A percentile compares a stretch with the other conserved stretches of the same genome.
These are phyloP conservation scores for Pestalotiopsis sp. DNA, from an alignment of 2,329 filamentous ascomycete species.

Conservation along the genomic window DNA sequence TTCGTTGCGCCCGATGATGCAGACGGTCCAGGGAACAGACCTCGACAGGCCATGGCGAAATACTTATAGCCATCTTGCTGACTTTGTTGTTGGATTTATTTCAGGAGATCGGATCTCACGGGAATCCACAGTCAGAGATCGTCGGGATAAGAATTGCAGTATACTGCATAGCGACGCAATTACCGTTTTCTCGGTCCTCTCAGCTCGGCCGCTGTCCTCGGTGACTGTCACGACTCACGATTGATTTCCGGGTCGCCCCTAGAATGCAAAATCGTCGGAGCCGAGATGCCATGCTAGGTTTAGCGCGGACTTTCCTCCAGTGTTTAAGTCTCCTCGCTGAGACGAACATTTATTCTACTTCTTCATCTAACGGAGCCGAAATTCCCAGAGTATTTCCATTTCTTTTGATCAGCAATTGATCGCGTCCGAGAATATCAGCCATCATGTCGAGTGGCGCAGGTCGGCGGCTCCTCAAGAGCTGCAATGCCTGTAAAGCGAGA, in stretches of 20 bases:
- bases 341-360: background rate
- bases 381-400: background rate
- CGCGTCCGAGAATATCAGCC: background rate
- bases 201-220: too few species aligned
- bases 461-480: constrained; percentile 31
- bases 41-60: background rate
- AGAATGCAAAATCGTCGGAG: background rate
- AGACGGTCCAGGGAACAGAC: background rate
- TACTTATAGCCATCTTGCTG: background rate
- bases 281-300: background rate
- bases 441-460: background rate
- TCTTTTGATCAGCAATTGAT: background rate
- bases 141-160: too few species aligned
- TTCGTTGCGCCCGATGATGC: background rate
- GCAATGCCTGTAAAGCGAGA: constrained; percentile 42
- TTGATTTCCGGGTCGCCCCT: background rate
- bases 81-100: background rate
- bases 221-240: background rate
- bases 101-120: background rate
- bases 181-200: too few species aligned
- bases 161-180: too few species aligned
- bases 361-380: background rate
- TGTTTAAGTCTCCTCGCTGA: background rate
- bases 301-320: background rate
- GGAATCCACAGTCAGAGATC: background rate